These are phyloP conservation scores for Cyamopsis tetragonoloba DNA, from an alignment of 306 rosid species.

Conservation along the genomic window DNA sequence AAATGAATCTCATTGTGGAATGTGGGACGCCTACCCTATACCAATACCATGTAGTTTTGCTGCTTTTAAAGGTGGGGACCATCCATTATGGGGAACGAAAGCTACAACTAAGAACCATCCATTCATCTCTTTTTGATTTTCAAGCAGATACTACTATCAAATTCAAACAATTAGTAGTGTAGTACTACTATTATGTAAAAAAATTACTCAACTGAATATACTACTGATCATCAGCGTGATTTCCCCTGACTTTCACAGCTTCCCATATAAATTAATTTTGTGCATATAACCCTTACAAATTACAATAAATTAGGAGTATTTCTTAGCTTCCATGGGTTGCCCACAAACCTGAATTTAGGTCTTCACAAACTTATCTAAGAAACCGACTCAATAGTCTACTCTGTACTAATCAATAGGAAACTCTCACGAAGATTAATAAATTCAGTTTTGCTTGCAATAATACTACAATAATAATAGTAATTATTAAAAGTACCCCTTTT, in stretches of 20 bases:
- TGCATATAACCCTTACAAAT: neutral
- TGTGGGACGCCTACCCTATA: conserved; percentile 18
- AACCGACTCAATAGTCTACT: neutral
- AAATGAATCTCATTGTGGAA: conserved; percentile 35
- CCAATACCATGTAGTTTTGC: conserved; percentile 19
- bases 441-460: too few species aligned
- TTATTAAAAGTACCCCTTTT: too few species aligned
- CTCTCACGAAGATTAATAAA: too few species aligned
- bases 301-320: neutral
- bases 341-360: neutral
- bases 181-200: too few species aligned
- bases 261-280: neutral
- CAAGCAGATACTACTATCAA: too few species aligned
- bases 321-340: neutral
- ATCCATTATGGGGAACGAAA: conserved; percentile 25
- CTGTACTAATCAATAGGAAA: neutral
- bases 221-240: neutral
- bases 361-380: neutral
- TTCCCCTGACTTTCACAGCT: conserved; percentile 1
- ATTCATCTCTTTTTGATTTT: conserved; percentile 1
- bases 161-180: too few species aligned
- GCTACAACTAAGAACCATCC: conserved; percentile 35
- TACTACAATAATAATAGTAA: too few species aligned
- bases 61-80: conserved; percentile 45
- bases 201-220: too few species aligned